Evolutionary conservation across 148 eudicot genomes (phyloP), one percentile per base, ranked within the genome.

Genomic region (Arbutus unedo): DNA sequence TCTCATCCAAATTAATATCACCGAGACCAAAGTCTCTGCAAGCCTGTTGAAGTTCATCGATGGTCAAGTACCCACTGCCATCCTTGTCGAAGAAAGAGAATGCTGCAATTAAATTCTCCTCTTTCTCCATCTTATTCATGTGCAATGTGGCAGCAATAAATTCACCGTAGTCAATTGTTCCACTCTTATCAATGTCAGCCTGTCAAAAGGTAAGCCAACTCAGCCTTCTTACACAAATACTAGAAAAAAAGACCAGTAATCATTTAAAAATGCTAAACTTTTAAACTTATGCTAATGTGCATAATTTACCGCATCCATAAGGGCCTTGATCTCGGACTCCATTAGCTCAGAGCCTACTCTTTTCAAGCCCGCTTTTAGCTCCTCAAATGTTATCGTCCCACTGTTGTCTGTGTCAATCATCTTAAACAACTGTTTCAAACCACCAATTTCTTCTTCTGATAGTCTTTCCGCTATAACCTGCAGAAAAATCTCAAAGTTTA

Each of bases 381-480:
- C 89, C 44, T 87, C 89, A 71, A 85, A 87, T 85, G 89, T 82
- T 79, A 87, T 87, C 15, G 87, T 83, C 18, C 89, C 87, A 45
- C 89, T 87, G 70, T 77, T 85, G 70, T 87, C 89, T 60, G 87
- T 87, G 62, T 87, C 89, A 76, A 87, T 82, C 89, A 87, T 87
- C 75, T 76, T 87, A 51, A 87, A 87, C 71, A 87, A 77, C 85
- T 87, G 85, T 53, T 83, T 87, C 48, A 87, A 77, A 57, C 89
- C 89, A 54, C 89, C 89, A 51, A 87, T 87, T 81, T 87, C 89
- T 83, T 87, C 87, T 83, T 87, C 89, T 50, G 89, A 87, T n/a
- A 87, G 87, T 59, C 89, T 85, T 83, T 87, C 87, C 8, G 87
- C 89, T 71, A 84, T 87, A 62, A 84, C 85, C 89, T 87, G 83